Percentiles rank a stretch among this genome's conserved stretches.
Evolutionary conservation across 345 rosid species (phyloP).

Genomic region (Aegle marmelos): DNA sequence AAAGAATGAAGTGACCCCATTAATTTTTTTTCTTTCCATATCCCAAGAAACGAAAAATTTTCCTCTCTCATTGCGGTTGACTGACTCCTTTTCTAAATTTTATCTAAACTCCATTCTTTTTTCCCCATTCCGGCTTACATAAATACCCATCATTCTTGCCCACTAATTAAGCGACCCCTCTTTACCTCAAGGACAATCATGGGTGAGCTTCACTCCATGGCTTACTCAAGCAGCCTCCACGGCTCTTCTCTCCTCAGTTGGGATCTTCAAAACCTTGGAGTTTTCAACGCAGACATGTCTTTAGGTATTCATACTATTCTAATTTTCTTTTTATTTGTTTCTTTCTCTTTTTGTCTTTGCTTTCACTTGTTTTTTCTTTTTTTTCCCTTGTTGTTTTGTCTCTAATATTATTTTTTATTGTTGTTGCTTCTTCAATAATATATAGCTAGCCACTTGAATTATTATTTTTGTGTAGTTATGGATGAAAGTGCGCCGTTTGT

Average conservation of each 20-base stretch:
- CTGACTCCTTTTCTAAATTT: conserved; percentile 46
- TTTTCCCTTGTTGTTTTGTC: too few relatives aligned
- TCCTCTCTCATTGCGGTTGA: conserved; percentile 47
- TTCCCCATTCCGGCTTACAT: conserved; percentile 29
- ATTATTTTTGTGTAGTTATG: conserved; percentile 38
- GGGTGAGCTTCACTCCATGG: conserved; percentile 49
- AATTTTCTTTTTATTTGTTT: background rate
- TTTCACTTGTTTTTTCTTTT: conserved; percentile 3
- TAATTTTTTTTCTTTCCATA: conserved; percentile 29
- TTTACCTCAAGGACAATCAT: conserved; percentile 3
- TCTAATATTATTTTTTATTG: background rate
- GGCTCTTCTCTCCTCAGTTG: conserved; percentile 49
- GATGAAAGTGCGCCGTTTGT: conserved; percentile 39
- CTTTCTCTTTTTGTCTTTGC: conserved; percentile 9
- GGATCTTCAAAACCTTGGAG: conserved; percentile 81
- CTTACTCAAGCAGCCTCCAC: conserved; percentile 16
- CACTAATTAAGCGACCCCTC: conserved; percentile 7
- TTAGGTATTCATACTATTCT: conserved; percentile 31
- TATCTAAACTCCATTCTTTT: conserved; percentile 20
- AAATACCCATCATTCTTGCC: conserved; percentile 20
- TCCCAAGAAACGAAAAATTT: conserved; percentile 36
- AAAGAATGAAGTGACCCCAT: background rate
- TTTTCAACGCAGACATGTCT: conserved; percentile 78
- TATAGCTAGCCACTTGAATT: background rate
- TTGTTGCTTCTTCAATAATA: background rate